Evolutionary conservation across 1,284 basidiomycete species (phyloP).

Genomic region (Ceratobasidium sp.): DNA sequence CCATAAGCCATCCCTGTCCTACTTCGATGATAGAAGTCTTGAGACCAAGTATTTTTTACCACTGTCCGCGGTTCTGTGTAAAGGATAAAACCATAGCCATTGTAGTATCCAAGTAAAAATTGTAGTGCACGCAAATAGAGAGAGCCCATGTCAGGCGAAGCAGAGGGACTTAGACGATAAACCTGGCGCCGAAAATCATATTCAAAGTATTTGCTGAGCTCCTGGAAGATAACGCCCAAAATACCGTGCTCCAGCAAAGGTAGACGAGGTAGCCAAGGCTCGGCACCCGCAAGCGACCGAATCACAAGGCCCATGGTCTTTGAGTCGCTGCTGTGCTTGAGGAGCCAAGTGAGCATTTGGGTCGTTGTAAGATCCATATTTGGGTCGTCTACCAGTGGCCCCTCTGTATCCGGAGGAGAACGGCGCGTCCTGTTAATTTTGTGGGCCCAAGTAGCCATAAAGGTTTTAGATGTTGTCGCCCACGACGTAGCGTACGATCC

Average conservation of each 20-base stretch:
- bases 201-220: neutral
- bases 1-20: neutral
- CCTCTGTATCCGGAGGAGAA: neutral
- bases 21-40: neutral
- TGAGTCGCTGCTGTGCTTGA: neutral
- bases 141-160: neutral
- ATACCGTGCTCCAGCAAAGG: neutral
- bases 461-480: neutral
- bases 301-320: neutral
- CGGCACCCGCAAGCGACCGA: neutral
- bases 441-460: neutral
- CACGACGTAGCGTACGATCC: too few species aligned
- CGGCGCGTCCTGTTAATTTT: neutral
- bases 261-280: conserved; percentile 12
- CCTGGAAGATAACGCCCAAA: neutral
- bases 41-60: neutral
- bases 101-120: neutral
- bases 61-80: neutral
- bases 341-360: conserved; percentile 8
- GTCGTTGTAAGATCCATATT: neutral
- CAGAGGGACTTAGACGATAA: neutral
- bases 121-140: neutral
- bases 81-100: neutral
- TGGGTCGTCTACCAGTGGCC: neutral
- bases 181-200: neutral